phyloP scores from a whole-genome alignment of 257 asterid species.

The Gentiana straminea region DNA sequence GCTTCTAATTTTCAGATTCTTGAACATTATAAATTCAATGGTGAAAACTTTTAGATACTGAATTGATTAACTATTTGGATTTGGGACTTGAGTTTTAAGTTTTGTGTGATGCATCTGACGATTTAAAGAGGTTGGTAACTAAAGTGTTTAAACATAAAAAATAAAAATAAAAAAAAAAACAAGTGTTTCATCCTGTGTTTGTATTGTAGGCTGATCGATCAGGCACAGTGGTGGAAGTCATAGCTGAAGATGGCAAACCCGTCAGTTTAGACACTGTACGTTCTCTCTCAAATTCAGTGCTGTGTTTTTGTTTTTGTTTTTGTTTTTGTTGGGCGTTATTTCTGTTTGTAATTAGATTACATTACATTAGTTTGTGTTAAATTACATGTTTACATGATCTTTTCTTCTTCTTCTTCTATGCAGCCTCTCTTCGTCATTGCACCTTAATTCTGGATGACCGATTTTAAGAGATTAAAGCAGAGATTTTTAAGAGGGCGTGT shows the following conservation, averaged over 20 bases:
- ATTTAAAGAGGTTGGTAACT: too few relatives aligned
- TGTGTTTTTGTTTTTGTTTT: not conserved
- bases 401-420: slow-evolving; percentile 1
- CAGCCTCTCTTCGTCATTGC: slow-evolving; percentile 81
- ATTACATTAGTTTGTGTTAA: not conserved
- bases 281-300: slow-evolving; percentile 13
- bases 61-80: too few relatives aligned
- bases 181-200: slow-evolving; percentile 1
- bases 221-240: slow-evolving; percentile 59
- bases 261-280: slow-evolving; percentile 73
- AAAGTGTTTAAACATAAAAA: not conserved
- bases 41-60: too few relatives aligned
- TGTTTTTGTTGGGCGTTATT: too few relatives aligned
- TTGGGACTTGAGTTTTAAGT: too few relatives aligned
- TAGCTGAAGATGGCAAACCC: slow-evolving; percentile 74
- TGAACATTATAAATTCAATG: too few relatives aligned
- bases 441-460: slow-evolving; percentile 26
- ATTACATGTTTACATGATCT: slow-evolving; percentile 8
- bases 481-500: slow-evolving; percentile 8
- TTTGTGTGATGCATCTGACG: too few relatives aligned
- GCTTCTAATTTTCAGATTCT: too few relatives aligned
- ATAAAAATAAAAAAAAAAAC: not conserved
- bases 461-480: slow-evolving; percentile 7
- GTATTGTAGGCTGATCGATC: slow-evolving; percentile 54
- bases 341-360: not conserved